phyloP scores from a whole-genome alignment of 148 eudicot genomes.

The Dianthus caryophyllus region DNA sequence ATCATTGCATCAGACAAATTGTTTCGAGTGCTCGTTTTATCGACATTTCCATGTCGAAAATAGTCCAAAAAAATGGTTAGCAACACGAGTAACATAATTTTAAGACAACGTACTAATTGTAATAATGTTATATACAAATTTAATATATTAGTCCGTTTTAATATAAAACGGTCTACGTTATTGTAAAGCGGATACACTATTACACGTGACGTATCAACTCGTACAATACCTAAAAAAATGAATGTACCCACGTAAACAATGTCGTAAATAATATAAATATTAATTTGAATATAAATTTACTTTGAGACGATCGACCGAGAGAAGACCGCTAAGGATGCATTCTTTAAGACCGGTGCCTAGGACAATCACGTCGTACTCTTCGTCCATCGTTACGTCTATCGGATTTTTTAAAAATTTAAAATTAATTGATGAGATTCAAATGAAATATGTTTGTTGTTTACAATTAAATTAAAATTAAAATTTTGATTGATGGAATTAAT shows the following conservation, averaged over 20 bases:
- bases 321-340: conserved; percentile 57
- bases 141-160: too few species aligned
- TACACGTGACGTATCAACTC: too few species aligned
- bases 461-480: neutral
- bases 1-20: neutral
- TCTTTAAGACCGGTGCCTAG: conserved; percentile 58
- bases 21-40: neutral
- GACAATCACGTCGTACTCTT: conserved; percentile 51
- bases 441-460: neutral
- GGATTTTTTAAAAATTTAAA: neutral
- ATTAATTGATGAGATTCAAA: neutral
- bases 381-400: conserved; percentile 32
- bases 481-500: too few species aligned
- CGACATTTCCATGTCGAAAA: neutral
- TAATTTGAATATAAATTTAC: conserved; percentile 14
- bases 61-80: neutral
- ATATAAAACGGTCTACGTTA: too few species aligned
- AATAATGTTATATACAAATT: too few species aligned
- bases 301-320: conserved; percentile 52
- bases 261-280: too few species aligned
- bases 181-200: too few species aligned
- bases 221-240: too few species aligned
- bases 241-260: too few species aligned
- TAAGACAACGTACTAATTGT: too few species aligned
- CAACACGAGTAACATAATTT: too few species aligned